Percentiles rank a stretch among this genome's conserved stretches.
These are phyloP conservation scores for Rhizopogon salebrosus DNA, from an alignment of 768 basidiomycete genomes.

Conservation along the genomic window DNA sequence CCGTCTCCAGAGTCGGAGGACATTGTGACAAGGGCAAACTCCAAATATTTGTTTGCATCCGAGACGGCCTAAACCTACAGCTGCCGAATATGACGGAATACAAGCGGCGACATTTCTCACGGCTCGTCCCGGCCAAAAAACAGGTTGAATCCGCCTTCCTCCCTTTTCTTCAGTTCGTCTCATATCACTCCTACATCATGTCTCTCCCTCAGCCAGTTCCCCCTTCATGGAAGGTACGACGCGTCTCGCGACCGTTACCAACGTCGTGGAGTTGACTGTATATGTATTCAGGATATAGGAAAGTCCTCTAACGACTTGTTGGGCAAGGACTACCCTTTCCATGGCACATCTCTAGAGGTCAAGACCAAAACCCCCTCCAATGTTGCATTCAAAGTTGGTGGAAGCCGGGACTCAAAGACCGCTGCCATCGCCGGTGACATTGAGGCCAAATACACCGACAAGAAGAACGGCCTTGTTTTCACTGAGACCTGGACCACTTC, in stretches of 20 bases:
- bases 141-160: conserved; percentile 2
- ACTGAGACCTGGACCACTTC: conserved; percentile 95
- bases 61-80: too few species aligned
- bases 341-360: conserved; percentile 68
- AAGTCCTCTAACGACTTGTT: conserved; percentile 97
- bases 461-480: conserved; percentile 88
- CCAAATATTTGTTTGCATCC: not conserved
- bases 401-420: conserved; percentile 72
- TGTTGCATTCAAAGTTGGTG: conserved; percentile 92
- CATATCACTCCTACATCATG: conserved; percentile 47
- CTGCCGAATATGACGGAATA: too few species aligned
- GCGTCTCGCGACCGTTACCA: not conserved
- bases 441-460: conserved; percentile 92
- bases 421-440: conserved; percentile 79
- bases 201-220: conserved; percentile 94
- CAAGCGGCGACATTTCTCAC: conserved; percentile 19
- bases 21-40: not conserved
- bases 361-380: conserved; percentile 87
- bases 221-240: conserved; percentile 88
- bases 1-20: not conserved
- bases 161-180: conserved; percentile 9
- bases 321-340: conserved; percentile 86
- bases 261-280: conserved; percentile 1
- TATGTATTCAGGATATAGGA: conserved; percentile 70
- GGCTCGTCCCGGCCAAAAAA: conserved; percentile 18